These are phyloP conservation scores for Aspergillus hiratsukae DNA, from an alignment of 2,329 filamentous ascomycete species.

Conservation along the genomic window DNA sequence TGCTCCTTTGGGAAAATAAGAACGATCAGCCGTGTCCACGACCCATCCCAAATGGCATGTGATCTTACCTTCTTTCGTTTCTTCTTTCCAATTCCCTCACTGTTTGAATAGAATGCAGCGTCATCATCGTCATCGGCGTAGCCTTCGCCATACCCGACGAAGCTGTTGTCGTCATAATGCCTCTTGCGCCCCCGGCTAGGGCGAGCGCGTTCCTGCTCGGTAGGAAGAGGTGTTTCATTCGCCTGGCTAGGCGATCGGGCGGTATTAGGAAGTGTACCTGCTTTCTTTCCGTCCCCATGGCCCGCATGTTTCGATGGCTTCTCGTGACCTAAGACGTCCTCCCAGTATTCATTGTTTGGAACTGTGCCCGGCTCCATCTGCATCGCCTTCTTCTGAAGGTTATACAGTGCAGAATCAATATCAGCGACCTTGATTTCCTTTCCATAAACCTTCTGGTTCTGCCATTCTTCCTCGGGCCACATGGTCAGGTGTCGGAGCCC, in stretches of 20 bases:
- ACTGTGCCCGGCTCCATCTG: constrained; percentile 45
- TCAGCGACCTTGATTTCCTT: constrained; percentile 44
- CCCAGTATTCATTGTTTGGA: constrained; percentile 46
- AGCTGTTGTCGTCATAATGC: constrained; percentile 49
- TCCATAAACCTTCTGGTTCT: constrained; percentile 45
- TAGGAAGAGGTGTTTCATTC: constrained; percentile 22
- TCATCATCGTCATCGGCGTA: constrained; percentile 47
- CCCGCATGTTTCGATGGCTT: constrained; percentile 36
- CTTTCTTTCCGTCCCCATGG: constrained; percentile 28
- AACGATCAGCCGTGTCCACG: constrained; percentile 7
- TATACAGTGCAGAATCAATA: constrained; percentile 39
- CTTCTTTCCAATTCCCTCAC: constrained; percentile 42
- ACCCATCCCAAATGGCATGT: constrained; percentile 1
- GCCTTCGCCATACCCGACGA: constrained; percentile 49
- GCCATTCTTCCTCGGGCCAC: constrained; percentile 50
- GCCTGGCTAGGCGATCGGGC: constrained; percentile 23
- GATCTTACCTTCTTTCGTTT: constrained; percentile 45
- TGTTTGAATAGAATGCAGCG: constrained; percentile 40
- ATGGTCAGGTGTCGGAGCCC: constrained; percentile 40
- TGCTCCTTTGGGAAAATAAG: constrained; percentile 31
- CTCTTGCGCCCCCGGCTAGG: constrained; percentile 47
- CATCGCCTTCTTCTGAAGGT: constrained; percentile 42
- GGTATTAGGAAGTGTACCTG: constrained; percentile 17
- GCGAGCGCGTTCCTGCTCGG: constrained; percentile 34
- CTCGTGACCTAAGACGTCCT: constrained; percentile 46